Evolutionary conservation across 2,329 filamentous ascomycete species (phyloP).

Genomic region (Penicillium decumbens): DNA sequence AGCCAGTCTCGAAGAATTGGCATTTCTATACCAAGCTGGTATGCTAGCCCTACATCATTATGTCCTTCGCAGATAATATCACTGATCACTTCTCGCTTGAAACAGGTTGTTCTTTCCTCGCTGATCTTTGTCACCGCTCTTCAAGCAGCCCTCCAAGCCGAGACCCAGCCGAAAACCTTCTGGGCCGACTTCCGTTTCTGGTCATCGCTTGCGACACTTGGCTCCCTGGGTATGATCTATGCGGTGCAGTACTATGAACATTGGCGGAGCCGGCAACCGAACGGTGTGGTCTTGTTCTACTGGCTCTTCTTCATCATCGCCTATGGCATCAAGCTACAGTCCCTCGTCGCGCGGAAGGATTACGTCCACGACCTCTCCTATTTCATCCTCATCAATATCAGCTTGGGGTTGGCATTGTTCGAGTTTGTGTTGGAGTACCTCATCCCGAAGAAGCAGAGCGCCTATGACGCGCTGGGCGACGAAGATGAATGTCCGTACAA

Average conservation of each 20-base stretch:
- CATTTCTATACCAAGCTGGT: slow-evolving; percentile 93
- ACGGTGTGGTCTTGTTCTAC: slow-evolving; percentile 84
- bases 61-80: background rate
- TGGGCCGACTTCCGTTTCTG: slow-evolving; percentile 79
- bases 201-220: slow-evolving; percentile 66
- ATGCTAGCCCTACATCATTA: slow-evolving; percentile 29
- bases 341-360: slow-evolving; percentile 71
- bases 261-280: slow-evolving; percentile 73
- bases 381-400: slow-evolving; percentile 70
- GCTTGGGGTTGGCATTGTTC: slow-evolving; percentile 62
- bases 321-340: slow-evolving; percentile 77
- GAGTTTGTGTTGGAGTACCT: slow-evolving; percentile 82
- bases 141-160: slow-evolving; percentile 72
- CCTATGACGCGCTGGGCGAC: slow-evolving; percentile 63
- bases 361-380: slow-evolving; percentile 64
- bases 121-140: slow-evolving; percentile 64
- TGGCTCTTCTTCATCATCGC: slow-evolving; percentile 82
- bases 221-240: slow-evolving; percentile 70
- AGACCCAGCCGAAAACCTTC: slow-evolving; percentile 66
- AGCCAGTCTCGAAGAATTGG: slow-evolving; percentile 73
- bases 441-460: slow-evolving; percentile 70
- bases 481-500: slow-evolving; percentile 68
- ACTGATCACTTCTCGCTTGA: background rate
- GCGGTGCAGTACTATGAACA: slow-evolving; percentile 83
- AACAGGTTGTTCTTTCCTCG: slow-evolving; percentile 59